Evolutionary conservation across 371 early-diverging fungal genomes (phyloP).

Genomic region (Umbelopsis sp.): DNA sequence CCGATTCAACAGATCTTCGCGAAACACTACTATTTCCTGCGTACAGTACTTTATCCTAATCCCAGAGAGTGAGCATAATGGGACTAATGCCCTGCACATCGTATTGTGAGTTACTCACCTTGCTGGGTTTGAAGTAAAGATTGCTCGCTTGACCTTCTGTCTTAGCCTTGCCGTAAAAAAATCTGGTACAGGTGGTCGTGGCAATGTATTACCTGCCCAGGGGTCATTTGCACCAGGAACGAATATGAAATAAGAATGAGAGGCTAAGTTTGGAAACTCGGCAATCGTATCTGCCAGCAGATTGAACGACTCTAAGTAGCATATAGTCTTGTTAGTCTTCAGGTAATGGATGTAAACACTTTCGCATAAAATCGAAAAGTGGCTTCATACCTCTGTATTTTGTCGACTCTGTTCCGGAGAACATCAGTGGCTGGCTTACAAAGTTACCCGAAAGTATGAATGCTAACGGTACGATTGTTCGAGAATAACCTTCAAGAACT

Average conservation of each 20-base stretch:
- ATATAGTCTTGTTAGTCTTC: neutral
- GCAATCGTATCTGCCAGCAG: slow-evolving; percentile 75
- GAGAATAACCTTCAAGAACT: slow-evolving; percentile 75
- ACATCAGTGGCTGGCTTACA: slow-evolving; percentile 71
- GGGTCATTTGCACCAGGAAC: slow-evolving; percentile 91
- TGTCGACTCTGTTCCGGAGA: slow-evolving; percentile 54
- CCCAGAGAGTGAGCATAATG: no score
- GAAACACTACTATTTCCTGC: slow-evolving; percentile 85
- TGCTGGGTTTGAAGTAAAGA: slow-evolving; percentile 85
- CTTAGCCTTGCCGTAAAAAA: slow-evolving; percentile 64
- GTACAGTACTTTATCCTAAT: slow-evolving; percentile 79
- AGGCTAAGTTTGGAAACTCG: slow-evolving; percentile 70
- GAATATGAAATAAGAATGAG: slow-evolving; percentile 77
- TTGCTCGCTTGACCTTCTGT: slow-evolving; percentile 57
- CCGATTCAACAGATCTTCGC: slow-evolving; percentile 80
- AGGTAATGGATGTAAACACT: no score
- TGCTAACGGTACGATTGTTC: slow-evolving; percentile 69
- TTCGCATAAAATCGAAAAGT: neutral
- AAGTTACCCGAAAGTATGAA: slow-evolving; percentile 90
- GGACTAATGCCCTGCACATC: no score
- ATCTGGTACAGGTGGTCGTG: slow-evolving; percentile 77
- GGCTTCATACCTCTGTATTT: slow-evolving; percentile 40
- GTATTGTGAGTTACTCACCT: slow-evolving; percentile 43
- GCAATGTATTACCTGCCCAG: slow-evolving; percentile 71
- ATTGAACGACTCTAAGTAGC: slow-evolving; percentile 61